phyloP scores from a whole-genome alignment of 1,284 basidiomycete species.

The Tilletia caries region DNA sequence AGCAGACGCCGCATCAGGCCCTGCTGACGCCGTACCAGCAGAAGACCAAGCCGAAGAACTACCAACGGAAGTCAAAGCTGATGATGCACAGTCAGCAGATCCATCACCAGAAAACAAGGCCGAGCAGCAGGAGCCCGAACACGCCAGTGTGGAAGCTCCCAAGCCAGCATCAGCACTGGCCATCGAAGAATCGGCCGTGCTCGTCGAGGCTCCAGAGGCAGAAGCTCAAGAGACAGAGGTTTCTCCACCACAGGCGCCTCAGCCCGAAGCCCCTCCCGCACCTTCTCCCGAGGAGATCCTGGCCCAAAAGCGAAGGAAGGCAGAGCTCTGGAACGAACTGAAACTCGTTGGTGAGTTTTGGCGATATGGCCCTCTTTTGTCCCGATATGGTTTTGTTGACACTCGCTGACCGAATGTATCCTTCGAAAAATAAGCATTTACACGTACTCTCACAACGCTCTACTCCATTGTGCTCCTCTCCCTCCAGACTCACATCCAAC shows the following conservation, averaged over 20 bases:
- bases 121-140: too few species aligned
- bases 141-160: too few species aligned
- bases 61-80: not conserved
- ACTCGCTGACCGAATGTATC: too few species aligned
- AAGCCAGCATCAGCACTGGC: not conserved
- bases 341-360: constrained; percentile 54
- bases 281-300: constrained; percentile 1
- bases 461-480: constrained; percentile 77
- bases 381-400: too few species aligned
- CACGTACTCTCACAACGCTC: constrained; percentile 75
- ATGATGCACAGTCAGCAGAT: not conserved
- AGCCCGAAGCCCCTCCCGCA: not conserved
- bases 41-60: not conserved
- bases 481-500: constrained; percentile 75
- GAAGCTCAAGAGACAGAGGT: not conserved
- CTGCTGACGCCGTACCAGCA: not conserved
- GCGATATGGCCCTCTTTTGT: too few species aligned
- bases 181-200: not conserved
- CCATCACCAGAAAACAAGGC: not conserved
- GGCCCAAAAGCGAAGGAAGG: constrained; percentile 27
- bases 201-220: not conserved
- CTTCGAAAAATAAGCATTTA: constrained; percentile 61
- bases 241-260: not conserved
- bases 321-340: constrained; percentile 51
- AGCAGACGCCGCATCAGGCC: constrained; percentile 1